phyloP scores from a whole-genome alignment of 176 grass and related monocot species.

The Musa itinerans region DNA sequence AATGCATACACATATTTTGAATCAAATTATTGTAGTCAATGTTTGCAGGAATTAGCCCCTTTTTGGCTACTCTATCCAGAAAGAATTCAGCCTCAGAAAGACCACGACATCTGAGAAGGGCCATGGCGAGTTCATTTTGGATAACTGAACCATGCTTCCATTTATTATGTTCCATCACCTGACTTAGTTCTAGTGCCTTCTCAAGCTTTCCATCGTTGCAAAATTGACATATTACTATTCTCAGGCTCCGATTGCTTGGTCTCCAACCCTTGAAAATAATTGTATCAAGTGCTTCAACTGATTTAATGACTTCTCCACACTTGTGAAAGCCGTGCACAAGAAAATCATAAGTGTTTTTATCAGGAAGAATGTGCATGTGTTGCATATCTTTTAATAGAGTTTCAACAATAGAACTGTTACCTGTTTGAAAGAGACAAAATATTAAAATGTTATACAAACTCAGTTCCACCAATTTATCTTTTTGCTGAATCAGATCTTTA shows the following conservation, averaged over 20 bases:
- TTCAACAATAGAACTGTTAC: conserved; percentile 40
- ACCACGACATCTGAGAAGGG: conserved; percentile 48
- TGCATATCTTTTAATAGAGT: conserved; percentile 56
- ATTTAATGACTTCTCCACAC: conserved; percentile 41
- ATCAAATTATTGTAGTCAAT: conserved; percentile 45
- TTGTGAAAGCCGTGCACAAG: conserved; percentile 76
- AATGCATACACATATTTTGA: conserved; percentile 47
- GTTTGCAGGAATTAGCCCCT: conserved; percentile 22
- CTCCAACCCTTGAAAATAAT: conserved; percentile 51
- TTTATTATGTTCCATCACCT: conserved; percentile 37
- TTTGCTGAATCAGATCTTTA: conserved; percentile 35
- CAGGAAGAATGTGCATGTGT: conserved; percentile 34
- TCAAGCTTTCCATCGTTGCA: conserved; percentile 45
- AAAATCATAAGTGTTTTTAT: conserved; percentile 77
- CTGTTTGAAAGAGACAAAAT: conserved; percentile 56
- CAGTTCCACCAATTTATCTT: conserved; percentile 35
- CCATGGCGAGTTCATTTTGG: conserved; percentile 31
- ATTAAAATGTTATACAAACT: conserved; percentile 73
- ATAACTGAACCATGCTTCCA: conserved; percentile 65
- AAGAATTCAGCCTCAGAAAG: conserved; percentile 49
- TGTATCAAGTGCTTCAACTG: conserved; percentile 51
- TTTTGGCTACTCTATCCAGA: conserved; percentile 41
- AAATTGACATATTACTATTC: conserved; percentile 61
- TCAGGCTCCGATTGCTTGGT: conserved; percentile 75
- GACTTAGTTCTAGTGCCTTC: conserved; percentile 63